These are phyloP conservation scores for Lizonia empirigonia DNA, from an alignment of 2,329 filamentous ascomycete species.

Conservation along the genomic window DNA sequence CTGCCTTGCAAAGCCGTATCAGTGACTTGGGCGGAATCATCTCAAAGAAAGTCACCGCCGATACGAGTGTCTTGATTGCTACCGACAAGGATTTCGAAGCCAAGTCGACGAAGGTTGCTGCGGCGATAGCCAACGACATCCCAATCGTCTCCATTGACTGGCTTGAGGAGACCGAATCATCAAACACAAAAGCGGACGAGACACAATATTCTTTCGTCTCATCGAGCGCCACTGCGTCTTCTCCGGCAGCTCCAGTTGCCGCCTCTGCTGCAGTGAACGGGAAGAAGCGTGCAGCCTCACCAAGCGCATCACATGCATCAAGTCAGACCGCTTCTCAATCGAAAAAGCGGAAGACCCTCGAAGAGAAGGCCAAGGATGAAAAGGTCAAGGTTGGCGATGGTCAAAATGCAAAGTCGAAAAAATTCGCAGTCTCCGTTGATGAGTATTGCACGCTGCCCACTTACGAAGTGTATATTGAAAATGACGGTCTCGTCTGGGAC, in stretches of 20 bases:
- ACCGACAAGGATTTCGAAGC: constrained; percentile 60
- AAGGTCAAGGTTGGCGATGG: constrained; percentile 50
- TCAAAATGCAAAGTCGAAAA: constrained; percentile 52
- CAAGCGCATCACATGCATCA: constrained; percentile 20
- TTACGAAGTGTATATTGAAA: constrained; percentile 68
- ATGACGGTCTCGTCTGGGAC: constrained; percentile 72
- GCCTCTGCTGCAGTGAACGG: constrained; percentile 23
- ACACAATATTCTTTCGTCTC: constrained; percentile 45
- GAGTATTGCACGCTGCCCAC: constrained; percentile 46
- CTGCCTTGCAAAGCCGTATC: constrained; percentile 55
- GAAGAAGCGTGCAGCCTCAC: constrained; percentile 43
- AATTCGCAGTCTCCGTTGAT: constrained; percentile 55
- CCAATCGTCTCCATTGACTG: constrained; percentile 66
- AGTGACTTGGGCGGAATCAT: constrained; percentile 57
- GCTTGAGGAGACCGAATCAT: constrained; percentile 62
- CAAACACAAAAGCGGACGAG: constrained; percentile 49
- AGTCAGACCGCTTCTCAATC: constrained; percentile 16
- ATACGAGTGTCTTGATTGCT: constrained; percentile 64
- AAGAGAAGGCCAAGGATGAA: constrained; percentile 24
- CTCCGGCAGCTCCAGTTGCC: constrained; percentile 8
- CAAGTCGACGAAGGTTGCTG: constrained; percentile 58
- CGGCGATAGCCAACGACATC: constrained; percentile 55
- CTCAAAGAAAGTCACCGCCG: constrained; percentile 55
- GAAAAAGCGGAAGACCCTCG: constrained; percentile 33
- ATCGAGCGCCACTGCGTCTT: neutral